Evolutionary conservation across 345 rosid genomes (phyloP).

Genomic region (Lumnitzera racemosa): DNA sequence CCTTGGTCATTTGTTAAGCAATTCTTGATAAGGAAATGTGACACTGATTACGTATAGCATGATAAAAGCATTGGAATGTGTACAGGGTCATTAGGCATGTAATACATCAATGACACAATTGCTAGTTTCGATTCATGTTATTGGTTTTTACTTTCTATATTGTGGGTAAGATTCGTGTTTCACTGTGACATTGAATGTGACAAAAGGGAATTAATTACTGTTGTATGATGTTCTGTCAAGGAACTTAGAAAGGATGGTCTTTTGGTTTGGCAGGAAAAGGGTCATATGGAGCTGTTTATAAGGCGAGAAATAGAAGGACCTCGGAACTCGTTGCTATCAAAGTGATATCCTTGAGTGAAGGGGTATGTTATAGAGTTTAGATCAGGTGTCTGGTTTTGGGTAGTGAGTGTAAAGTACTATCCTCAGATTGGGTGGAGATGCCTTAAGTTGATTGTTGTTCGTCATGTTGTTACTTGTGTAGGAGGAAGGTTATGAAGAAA

Average conservation of each 20-base stretch:
- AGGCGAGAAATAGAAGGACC: conserved; percentile 88
- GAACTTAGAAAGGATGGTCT: background rate
- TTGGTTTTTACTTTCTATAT: no score
- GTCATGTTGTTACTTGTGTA: conserved; percentile 15
- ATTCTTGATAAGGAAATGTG: no score
- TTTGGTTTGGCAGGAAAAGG: conserved; percentile 76
- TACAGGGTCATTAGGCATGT: no score
- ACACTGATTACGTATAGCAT: no score
- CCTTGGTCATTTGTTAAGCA: no score
- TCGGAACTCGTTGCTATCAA: conserved; percentile 97
- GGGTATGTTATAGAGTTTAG: conserved; percentile 35
- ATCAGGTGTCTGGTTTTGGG: conserved; percentile 7
- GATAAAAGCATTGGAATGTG: no score
- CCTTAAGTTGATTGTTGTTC: background rate
- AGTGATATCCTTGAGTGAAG: conserved; percentile 88
- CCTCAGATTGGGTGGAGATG: background rate
- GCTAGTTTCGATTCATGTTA: no score
- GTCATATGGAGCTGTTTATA: conserved; percentile 95
- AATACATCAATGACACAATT: no score
- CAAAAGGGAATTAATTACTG: background rate
- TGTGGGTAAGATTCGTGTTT: no score
- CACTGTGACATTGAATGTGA: background rate
- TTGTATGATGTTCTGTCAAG: conserved; percentile 6
- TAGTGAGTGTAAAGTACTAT: background rate
- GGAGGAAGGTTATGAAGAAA: conserved; percentile 99